Evolutionary conservation across 2,329 filamentous ascomycete genomes (phyloP).

Genomic region (Fusarium pseudograminearum): DNA sequence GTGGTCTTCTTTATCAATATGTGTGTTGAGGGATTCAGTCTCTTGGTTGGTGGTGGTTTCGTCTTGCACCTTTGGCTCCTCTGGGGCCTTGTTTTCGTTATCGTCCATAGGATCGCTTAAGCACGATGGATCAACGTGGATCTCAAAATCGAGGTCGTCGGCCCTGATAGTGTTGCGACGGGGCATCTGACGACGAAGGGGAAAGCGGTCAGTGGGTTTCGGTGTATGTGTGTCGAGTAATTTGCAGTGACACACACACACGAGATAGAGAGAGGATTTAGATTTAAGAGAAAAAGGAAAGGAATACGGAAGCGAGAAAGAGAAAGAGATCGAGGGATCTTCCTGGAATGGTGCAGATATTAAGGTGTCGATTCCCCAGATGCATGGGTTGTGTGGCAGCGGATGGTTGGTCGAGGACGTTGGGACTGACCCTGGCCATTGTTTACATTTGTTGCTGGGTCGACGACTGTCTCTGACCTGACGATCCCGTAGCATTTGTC

Average conservation of each 20-base stretch:
- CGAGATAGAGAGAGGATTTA: slow-evolving; percentile 5
- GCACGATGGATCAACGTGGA: slow-evolving; percentile 62
- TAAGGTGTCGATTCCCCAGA: slow-evolving; percentile 25
- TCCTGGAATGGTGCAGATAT: slow-evolving; percentile 45
- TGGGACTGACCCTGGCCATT: slow-evolving; percentile 44
- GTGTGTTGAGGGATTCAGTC: slow-evolving; percentile 26
- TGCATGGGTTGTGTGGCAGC: slow-evolving; percentile 42
- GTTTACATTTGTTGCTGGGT: slow-evolving; percentile 54
- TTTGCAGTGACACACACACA: slow-evolving; percentile 38
- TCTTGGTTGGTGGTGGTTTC: slow-evolving; percentile 29
- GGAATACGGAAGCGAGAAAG: slow-evolving; percentile 25
- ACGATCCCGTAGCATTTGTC: background rate
- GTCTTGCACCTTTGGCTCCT: slow-evolving; percentile 38
- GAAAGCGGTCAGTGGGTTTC: slow-evolving; percentile 12
- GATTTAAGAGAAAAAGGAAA: slow-evolving; percentile 17
- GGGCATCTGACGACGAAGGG: slow-evolving; percentile 44
- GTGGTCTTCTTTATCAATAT: slow-evolving; percentile 22
- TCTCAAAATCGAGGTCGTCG: slow-evolving; percentile 60
- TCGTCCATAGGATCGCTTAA: slow-evolving; percentile 58
- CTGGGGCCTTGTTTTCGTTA: slow-evolving; percentile 38
- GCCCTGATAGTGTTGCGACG: slow-evolving; percentile 44
- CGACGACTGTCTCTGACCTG: slow-evolving; percentile 40
- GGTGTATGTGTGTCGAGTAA: slow-evolving; percentile 28
- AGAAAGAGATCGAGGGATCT: slow-evolving; percentile 24
- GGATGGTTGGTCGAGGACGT: slow-evolving; percentile 49